Evolutionary conservation across 1,139 yeast species (phyloP).

Genomic region (Yamadazyma mexicana): DNA sequence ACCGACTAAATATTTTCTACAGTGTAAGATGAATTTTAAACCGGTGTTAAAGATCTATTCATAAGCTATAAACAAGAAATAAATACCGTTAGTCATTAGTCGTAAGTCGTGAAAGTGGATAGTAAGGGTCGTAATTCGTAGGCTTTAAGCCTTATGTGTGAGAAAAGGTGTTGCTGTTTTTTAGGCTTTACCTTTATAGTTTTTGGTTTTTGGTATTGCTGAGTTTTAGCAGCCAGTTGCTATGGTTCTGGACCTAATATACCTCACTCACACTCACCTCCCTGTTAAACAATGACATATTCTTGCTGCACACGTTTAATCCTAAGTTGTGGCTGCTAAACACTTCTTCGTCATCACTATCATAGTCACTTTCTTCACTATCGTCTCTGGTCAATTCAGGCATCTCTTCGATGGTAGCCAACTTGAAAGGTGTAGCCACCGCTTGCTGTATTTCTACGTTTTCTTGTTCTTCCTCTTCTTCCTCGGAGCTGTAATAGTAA

Average conservation of each 20-base stretch:
- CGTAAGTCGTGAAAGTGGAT: neutral
- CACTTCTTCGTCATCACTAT: slow-evolving; percentile 3
- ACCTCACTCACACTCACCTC: neutral
- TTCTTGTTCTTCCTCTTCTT: slow-evolving; percentile 23
- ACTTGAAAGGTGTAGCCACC: slow-evolving; percentile 6
- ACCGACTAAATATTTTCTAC: too few species aligned
- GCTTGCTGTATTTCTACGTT: slow-evolving; percentile 9
- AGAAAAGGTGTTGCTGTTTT: too few species aligned
- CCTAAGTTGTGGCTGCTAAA: neutral
- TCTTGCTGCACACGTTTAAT: neutral
- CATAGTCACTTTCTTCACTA: slow-evolving; percentile 17
- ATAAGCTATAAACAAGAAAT: neutral
- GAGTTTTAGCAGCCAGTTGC: too few species aligned
- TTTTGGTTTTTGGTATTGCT: too few species aligned
- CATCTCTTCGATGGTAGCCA: slow-evolving; percentile 15
- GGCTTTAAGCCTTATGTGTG: too few species aligned
- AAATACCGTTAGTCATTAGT: neutral
- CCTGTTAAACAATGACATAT: neutral
- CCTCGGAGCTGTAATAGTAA: slow-evolving; percentile 32
- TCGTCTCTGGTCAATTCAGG: slow-evolving; percentile 32
- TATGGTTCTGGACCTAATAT: neutral
- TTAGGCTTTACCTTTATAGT: too few species aligned
- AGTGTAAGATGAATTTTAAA: too few species aligned
- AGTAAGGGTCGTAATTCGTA: too few species aligned
- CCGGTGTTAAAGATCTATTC: neutral